phyloP scores from a whole-genome alignment of 345 rosid genomes.

The Triadica sebifera region DNA sequence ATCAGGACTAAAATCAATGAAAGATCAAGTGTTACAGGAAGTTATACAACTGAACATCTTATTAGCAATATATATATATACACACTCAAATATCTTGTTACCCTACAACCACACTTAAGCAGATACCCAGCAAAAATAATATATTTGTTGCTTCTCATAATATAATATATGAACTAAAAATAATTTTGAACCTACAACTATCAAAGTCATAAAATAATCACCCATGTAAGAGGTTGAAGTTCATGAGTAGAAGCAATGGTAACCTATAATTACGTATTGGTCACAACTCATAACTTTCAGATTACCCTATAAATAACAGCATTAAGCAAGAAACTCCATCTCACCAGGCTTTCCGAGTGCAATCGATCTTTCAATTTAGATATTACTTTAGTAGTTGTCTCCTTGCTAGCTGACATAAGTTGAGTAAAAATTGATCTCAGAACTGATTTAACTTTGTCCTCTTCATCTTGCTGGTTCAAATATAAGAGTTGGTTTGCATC shows the following conservation, averaged over 20 bases:
- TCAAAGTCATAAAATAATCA: not conserved
- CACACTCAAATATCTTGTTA: too few relatives aligned
- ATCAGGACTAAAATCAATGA: constrained; percentile 8
- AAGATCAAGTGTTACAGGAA: constrained; percentile 1
- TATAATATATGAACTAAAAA: not conserved
- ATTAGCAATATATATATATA: not conserved
- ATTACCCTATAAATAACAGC: not conserved
- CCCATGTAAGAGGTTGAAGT: not conserved
- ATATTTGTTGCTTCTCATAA: not conserved
- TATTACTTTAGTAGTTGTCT: constrained; percentile 52
- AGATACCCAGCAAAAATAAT: not conserved
- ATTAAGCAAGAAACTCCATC: constrained; percentile 1
- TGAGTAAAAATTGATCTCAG: constrained; percentile 70
- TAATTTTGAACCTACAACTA: not conserved
- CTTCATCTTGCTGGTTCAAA: constrained; percentile 48
- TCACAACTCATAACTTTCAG: not conserved
- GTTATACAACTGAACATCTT: not conserved
- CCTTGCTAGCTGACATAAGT: constrained; percentile 77
- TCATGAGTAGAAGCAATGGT: not conserved
- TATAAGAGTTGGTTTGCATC: constrained; percentile 49
- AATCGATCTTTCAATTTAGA: constrained; percentile 62
- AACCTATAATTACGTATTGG: not conserved
- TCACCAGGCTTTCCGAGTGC: constrained; percentile 63
- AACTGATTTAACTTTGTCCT: constrained; percentile 53
- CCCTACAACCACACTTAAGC: too few relatives aligned